Conservation (phyloP, 2,329 filamentous ascomycete species). For the Aspergillus glaucus region DNA sequence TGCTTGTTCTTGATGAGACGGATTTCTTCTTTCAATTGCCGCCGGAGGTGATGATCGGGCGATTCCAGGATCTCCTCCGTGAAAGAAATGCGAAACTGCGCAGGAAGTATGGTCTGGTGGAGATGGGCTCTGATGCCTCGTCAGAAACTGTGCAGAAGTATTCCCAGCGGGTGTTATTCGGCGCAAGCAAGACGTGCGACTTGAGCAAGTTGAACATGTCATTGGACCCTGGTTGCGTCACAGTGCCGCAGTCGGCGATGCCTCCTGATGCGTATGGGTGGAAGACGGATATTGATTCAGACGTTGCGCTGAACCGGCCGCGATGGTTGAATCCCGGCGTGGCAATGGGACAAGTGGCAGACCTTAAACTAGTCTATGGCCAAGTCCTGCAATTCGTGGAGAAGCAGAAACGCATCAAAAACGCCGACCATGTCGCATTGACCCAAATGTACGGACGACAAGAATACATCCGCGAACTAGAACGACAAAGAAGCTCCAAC, state of each 20-base stretch:
- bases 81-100: slow-evolving; percentile 49
- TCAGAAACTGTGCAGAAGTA: slow-evolving; percentile 35
- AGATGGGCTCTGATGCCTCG: slow-evolving; percentile 14
- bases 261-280: slow-evolving; percentile 45
- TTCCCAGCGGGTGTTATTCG: slow-evolving; percentile 51
- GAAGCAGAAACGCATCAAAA: slow-evolving; percentile 22
- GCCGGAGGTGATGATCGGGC: slow-evolving; percentile 55
- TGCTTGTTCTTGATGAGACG: slow-evolving; percentile 58
- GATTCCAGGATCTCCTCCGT: slow-evolving; percentile 53
- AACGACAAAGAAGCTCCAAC: slow-evolving; percentile 28
- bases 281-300: slow-evolving; percentile 34
- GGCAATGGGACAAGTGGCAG: slow-evolving; percentile 47
- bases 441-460: slow-evolving; percentile 49
- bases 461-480: slow-evolving; percentile 44
- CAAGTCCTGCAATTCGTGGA: slow-evolving; percentile 36
- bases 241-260: slow-evolving; percentile 47
- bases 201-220: slow-evolving; percentile 35
- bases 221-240: slow-evolving; percentile 46
- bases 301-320: slow-evolving; percentile 36
- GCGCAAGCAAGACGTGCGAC: slow-evolving; percentile 49
- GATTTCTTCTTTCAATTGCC: slow-evolving; percentile 62
- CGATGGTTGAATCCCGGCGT: slow-evolving; percentile 45
- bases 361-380: slow-evolving; percentile 43
- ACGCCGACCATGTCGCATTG: slow-evolving; percentile 43
- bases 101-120: slow-evolving; percentile 42